Conservation (phyloP, 2,329 filamentous ascomycete genomes). For the Aspergillus sp. region DNA sequence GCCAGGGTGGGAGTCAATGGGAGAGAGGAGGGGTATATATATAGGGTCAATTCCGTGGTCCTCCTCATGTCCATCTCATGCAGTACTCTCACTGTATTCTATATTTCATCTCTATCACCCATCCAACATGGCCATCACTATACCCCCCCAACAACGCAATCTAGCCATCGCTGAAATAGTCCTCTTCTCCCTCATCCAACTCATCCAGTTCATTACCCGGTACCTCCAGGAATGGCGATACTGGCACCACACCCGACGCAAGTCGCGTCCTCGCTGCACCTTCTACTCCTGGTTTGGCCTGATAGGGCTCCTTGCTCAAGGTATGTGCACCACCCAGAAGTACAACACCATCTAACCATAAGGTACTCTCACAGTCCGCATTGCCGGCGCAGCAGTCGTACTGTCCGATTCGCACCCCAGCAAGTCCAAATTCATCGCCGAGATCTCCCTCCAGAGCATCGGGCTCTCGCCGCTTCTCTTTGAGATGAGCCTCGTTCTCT, state of each 20-base stretch:
- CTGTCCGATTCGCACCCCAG: slow-evolving; percentile 16
- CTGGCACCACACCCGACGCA: slow-evolving; percentile 24
- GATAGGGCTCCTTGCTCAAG: slow-evolving; percentile 23
- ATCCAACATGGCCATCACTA: not conserved
- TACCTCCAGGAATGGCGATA: slow-evolving; percentile 26
- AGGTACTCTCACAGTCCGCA: slow-evolving; percentile 20
- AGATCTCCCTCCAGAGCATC: slow-evolving; percentile 21
- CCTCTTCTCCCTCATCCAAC: slow-evolving; percentile 22
- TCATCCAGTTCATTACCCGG: slow-evolving; percentile 19
- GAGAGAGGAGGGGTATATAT: not conserved
- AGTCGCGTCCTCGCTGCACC: slow-evolving; percentile 15
- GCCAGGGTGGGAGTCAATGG: not conserved
- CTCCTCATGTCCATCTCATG: not conserved
- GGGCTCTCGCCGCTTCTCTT: slow-evolving; percentile 29
- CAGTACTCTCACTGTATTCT: not conserved
- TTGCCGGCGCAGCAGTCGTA: slow-evolving; percentile 22
- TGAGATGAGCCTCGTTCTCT: slow-evolving; percentile 26
- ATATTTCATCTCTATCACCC: not conserved
- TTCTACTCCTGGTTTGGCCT: slow-evolving; percentile 28
- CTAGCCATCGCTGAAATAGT: slow-evolving; percentile 24
- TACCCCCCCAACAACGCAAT: slow-evolving; percentile 7
- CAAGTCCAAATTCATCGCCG: slow-evolving; percentile 19
- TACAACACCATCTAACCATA: not conserved
- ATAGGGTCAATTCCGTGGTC: not conserved
- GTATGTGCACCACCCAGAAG: slow-evolving; percentile 12